Conservation (phyloP, 768 basidiomycete species). For the Sarcodon sp. region DNA sequence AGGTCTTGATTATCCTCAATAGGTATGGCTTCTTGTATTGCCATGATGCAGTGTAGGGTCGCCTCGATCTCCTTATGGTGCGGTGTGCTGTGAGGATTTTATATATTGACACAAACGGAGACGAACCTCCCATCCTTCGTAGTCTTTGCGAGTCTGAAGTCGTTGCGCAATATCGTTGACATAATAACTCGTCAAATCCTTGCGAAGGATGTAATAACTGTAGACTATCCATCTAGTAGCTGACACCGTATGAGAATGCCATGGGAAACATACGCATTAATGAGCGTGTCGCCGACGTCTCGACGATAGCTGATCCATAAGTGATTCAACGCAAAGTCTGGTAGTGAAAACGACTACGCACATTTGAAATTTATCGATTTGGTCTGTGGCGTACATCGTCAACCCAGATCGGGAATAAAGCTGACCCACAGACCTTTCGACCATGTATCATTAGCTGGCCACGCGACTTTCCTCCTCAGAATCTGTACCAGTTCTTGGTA, state of each 20-base stretch:
- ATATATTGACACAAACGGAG: conserved; percentile 1
- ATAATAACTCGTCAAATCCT: conserved; percentile 68
- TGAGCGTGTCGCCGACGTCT: conserved; percentile 78
- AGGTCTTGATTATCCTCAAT: conserved; percentile 42
- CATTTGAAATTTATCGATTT: conserved; percentile 70
- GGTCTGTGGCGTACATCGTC: conserved; percentile 32
- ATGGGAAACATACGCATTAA: conserved; percentile 57
- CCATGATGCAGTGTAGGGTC: conserved; percentile 74
- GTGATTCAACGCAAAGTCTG: neutral
- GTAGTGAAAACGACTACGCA: conserved; percentile 22
- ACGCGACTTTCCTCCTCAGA: conserved; percentile 61
- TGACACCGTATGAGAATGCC: neutral
- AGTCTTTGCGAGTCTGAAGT: conserved; percentile 28
- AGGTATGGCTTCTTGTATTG: conserved; percentile 78
- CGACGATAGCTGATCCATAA: conserved; percentile 49
- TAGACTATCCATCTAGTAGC: neutral
- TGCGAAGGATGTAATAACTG: conserved; percentile 69
- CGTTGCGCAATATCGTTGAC: conserved; percentile 48
- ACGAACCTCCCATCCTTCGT: conserved; percentile 64
- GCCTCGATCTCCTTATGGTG: conserved; percentile 66
- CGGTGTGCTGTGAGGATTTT: neutral
- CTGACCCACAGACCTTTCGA: conserved; percentile 41
- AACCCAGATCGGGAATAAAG: conserved; percentile 2
- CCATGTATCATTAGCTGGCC: conserved; percentile 52
- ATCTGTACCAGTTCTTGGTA: conserved; percentile 69